phyloP scores from a whole-genome alignment of 441 rosid genomes.

The Aleurites moluccanus region DNA sequence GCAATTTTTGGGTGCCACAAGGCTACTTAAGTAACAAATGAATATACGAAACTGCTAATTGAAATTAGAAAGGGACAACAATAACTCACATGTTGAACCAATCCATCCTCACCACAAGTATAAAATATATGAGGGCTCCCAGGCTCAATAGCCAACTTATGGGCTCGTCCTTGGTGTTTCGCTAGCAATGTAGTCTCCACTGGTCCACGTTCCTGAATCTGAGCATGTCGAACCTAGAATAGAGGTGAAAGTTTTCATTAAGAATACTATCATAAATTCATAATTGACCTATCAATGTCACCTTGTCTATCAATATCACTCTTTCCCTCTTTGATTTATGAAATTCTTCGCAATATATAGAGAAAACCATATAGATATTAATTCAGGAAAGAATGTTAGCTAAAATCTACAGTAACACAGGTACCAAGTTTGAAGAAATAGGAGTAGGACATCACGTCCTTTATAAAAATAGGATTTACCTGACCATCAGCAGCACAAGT shows the following conservation, averaged over 20 bases:
- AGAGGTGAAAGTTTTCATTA: not conserved
- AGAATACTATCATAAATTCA: not conserved
- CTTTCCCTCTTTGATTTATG: conserved; percentile 1
- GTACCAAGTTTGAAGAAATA: not conserved
- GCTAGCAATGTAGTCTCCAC: conserved; percentile 61
- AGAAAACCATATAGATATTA: not conserved
- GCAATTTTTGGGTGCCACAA: conserved; percentile 4
- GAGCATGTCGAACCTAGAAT: conserved; percentile 73
- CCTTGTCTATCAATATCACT: not conserved
- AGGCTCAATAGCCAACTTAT: conserved; percentile 85
- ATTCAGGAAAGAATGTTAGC: not conserved
- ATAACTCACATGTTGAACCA: conserved; percentile 79
- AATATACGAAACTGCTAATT: conserved; percentile 4
- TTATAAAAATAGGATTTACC: conserved; percentile 38
- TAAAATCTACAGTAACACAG: not conserved
- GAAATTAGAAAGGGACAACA: conserved; percentile 5
- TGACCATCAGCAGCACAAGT: conserved; percentile 98
- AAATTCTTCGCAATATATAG: not conserved
- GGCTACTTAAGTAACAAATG: not conserved
- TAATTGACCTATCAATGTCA: not conserved
- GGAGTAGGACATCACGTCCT: not conserved
- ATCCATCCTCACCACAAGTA: conserved; percentile 92
- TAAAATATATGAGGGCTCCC: conserved; percentile 84
- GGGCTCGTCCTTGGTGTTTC: conserved; percentile 65
- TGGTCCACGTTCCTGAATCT: conserved; percentile 56